phyloP scores from a whole-genome alignment of 1,284 basidiomycete genomes.

The Rhodofomes roseus region DNA sequence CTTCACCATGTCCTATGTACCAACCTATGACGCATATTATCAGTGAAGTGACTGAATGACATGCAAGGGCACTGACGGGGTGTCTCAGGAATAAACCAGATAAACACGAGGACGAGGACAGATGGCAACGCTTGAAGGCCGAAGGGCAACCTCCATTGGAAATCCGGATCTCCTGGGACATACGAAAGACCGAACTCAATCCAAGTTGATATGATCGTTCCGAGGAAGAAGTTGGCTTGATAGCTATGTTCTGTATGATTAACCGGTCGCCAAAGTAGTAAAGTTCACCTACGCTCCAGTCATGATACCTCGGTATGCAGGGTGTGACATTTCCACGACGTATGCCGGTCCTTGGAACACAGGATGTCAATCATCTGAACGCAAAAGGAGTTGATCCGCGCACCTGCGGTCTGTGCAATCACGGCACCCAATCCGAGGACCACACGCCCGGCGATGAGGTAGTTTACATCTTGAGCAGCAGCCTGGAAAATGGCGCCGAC shows the following conservation, averaged over 20 bases:
- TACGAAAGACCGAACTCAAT: constrained; percentile 21
- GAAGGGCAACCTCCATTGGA: constrained; percentile 21
- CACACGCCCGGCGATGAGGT: constrained; percentile 30
- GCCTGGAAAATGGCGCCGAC: constrained; percentile 18
- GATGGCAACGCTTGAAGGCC: constrained; percentile 20
- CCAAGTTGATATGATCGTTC: constrained; percentile 22
- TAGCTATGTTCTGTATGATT: constrained; percentile 1
- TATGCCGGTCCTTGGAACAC: constrained; percentile 31
- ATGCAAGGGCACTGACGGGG: constrained; percentile 18
- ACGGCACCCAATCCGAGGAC: constrained; percentile 32
- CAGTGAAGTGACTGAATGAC: neutral
- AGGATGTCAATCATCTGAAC: neutral
- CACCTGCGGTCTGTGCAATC: constrained; percentile 30
- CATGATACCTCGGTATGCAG: constrained; percentile 30
- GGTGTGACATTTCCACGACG: constrained; percentile 41
- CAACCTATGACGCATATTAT: constrained; percentile 14
- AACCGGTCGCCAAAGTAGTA: neutral
- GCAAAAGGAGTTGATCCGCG: neutral
- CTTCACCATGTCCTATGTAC: constrained; percentile 24
- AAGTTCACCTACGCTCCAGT: constrained; percentile 14
- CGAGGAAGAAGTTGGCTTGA: constrained; percentile 21
- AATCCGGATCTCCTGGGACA: constrained; percentile 14
- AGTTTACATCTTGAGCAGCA: constrained; percentile 14
- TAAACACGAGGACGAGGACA: constrained; percentile 16
- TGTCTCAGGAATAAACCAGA: constrained; percentile 22